Evolutionary conservation across 73 alveolate species (phyloP).

Genomic region (Vitrella brassicaformis): DNA sequence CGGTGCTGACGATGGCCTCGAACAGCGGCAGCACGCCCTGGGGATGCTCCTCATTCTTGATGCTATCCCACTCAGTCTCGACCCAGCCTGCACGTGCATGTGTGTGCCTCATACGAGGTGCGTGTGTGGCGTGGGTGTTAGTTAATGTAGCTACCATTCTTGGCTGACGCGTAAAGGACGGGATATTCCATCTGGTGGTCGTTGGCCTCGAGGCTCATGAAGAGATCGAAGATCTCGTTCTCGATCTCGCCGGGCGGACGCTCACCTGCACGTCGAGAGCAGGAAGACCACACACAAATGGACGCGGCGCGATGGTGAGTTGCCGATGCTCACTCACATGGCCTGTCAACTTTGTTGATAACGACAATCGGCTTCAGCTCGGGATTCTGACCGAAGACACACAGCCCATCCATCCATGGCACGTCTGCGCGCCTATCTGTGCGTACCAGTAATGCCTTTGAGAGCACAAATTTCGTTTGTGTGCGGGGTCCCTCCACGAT

Average conservation of each 20-base stretch:
- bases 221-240: slow-evolving; percentile 58
- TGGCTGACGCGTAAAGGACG: slow-evolving; percentile 55
- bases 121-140: no score
- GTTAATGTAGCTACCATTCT: no score
- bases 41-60: no score
- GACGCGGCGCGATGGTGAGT: neutral
- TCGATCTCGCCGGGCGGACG: slow-evolving; percentile 48
- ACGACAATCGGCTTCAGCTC: slow-evolving; percentile 70
- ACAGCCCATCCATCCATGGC: neutral
- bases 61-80: no score
- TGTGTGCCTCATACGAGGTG: no score
- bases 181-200: slow-evolving; percentile 69
- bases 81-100: no score
- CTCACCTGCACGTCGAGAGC: neutral
- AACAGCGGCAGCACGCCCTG: no score
- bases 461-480: slow-evolving; percentile 50
- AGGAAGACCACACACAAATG: neutral
- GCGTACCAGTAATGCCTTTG: slow-evolving; percentile 55
- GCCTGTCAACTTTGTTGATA: slow-evolving; percentile 76
- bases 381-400: neutral
- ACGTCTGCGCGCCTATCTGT: neutral
- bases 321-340: slow-evolving; percentile 5
- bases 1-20: no score
- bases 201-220: slow-evolving; percentile 46
- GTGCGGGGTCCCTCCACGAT: slow-evolving; percentile 69